Evolutionary conservation across 352 stramenopile genomes (phyloP).

Genomic region (Phytophthora meadii): DNA sequence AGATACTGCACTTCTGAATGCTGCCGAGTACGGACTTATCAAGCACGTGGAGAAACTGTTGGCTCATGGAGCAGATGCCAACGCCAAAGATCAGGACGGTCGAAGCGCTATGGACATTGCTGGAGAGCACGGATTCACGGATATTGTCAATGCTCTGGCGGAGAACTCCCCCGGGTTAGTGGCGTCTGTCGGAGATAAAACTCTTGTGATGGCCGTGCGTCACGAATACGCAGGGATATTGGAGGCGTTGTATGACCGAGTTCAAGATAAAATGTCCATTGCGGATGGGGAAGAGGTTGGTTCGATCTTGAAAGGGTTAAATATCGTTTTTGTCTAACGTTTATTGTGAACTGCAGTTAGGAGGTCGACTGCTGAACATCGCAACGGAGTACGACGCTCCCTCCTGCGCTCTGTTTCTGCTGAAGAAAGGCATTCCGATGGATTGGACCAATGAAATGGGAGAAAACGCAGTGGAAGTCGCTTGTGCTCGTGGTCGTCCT

Average conservation of each 20-base stretch:
- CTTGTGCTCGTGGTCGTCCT: constrained; percentile 12
- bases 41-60: constrained; percentile 59
- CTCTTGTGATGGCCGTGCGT: constrained; percentile 27
- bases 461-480: constrained; percentile 22
- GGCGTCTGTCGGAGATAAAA: constrained; percentile 28
- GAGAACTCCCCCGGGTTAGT: constrained; percentile 21
- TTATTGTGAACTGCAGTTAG: constrained; percentile 13
- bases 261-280: constrained; percentile 7
- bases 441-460: constrained; percentile 15
- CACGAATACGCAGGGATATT: constrained; percentile 22
- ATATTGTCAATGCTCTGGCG: constrained; percentile 45
- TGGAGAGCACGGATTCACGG: constrained; percentile 45
- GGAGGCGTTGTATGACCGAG: constrained; percentile 25
- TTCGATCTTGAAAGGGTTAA: not conserved
- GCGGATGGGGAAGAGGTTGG: constrained; percentile 18
- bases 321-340: not conserved
- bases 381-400: constrained; percentile 26
- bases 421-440: constrained; percentile 9
- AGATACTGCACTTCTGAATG: constrained; percentile 48
- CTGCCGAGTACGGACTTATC: constrained; percentile 49
- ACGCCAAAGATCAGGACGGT: constrained; percentile 31
- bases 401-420: constrained; percentile 18
- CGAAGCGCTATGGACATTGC: constrained; percentile 50
- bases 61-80: constrained; percentile 37
- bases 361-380: constrained; percentile 19